Percentiles rank a stretch among this genome's conserved stretches.
These are phyloP conservation scores for Aspergillus glaucus DNA, from an alignment of 2,329 filamentous ascomycete genomes.

Conservation along the genomic window DNA sequence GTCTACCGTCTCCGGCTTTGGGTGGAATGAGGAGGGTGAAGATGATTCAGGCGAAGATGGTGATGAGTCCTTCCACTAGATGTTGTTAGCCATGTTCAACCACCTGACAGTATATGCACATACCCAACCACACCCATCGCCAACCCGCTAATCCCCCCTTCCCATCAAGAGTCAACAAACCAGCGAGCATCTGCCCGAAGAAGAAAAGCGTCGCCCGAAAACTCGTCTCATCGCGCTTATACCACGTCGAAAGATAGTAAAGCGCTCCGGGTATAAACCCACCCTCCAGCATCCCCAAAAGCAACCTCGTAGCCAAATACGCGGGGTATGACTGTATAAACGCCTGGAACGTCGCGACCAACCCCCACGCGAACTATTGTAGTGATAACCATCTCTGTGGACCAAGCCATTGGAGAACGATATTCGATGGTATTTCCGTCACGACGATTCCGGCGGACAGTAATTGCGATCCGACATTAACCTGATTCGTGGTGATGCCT, in stretches of 20 bases:
- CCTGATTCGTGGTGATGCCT: slow-evolving; percentile 45
- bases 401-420: slow-evolving; percentile 48
- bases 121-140: slow-evolving; percentile 50
- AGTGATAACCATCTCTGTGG: slow-evolving; percentile 50
- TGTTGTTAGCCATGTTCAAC: no score
- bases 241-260: slow-evolving; percentile 49
- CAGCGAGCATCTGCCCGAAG: slow-evolving; percentile 50
- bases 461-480: slow-evolving; percentile 51
- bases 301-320: slow-evolving; percentile 46
- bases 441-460: slow-evolving; percentile 48
- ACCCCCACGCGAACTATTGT: slow-evolving; percentile 50
- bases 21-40: slow-evolving; percentile 38
- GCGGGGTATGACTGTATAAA: slow-evolving; percentile 45
- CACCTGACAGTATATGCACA: not conserved
- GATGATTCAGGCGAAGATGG: slow-evolving; percentile 37
- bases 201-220: slow-evolving; percentile 52
- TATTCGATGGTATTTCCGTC: slow-evolving; percentile 45
- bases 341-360: slow-evolving; percentile 50
- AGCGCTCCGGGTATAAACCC: slow-evolving; percentile 51
- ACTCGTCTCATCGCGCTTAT: slow-evolving; percentile 47
- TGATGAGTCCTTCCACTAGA: slow-evolving; percentile 48
- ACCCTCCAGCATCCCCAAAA: slow-evolving; percentile 50
- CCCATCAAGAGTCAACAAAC: slow-evolving; percentile 45
- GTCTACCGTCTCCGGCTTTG: slow-evolving; percentile 28
- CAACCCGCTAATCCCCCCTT: slow-evolving; percentile 46